phyloP scores from a whole-genome alignment of 2,329 filamentous ascomycete species.

The Stemphylium lycopersici region DNA sequence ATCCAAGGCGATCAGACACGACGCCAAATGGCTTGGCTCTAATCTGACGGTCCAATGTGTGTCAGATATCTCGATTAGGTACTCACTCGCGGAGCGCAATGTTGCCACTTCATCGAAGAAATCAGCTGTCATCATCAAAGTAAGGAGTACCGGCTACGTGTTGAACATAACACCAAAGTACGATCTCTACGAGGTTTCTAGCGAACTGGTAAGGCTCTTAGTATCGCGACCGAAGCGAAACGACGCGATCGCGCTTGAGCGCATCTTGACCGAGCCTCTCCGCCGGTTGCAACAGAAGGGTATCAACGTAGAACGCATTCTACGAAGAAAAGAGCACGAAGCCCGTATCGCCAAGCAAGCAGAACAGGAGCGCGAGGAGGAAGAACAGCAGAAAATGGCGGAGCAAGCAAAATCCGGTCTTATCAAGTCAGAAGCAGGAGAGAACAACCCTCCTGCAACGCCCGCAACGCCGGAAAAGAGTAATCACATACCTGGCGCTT shows the following conservation, averaged over 20 bases:
- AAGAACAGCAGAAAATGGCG: slow-evolving; percentile 58
- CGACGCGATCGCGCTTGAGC: slow-evolving; percentile 88
- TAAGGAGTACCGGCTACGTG: slow-evolving; percentile 69
- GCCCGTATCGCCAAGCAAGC: slow-evolving; percentile 84
- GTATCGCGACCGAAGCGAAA: slow-evolving; percentile 84
- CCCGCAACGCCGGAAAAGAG: slow-evolving; percentile 39
- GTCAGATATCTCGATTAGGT: slow-evolving; percentile 75
- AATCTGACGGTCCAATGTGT: slow-evolving; percentile 81
- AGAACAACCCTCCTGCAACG: slow-evolving; percentile 11
- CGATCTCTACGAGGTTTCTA: slow-evolving; percentile 91
- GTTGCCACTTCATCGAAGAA: slow-evolving; percentile 54
- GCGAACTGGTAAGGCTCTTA: slow-evolving; percentile 81
- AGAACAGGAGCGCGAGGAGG: slow-evolving; percentile 72
- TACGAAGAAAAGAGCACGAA: slow-evolving; percentile 85
- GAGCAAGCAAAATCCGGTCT: slow-evolving; percentile 39
- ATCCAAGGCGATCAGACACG: slow-evolving; percentile 72
- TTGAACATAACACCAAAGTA: slow-evolving; percentile 79
- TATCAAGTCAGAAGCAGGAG: slow-evolving; percentile 16
- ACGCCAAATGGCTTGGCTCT: slow-evolving; percentile 88
- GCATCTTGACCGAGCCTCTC: slow-evolving; percentile 84
- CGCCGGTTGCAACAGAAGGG: slow-evolving; percentile 82
- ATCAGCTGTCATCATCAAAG: slow-evolving; percentile 75
- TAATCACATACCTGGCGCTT: slow-evolving; percentile 46
- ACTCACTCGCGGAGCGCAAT: slow-evolving; percentile 73
- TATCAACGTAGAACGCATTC: slow-evolving; percentile 95